phyloP scores from a whole-genome alignment of 306 rosid genomes.

The Castanea crenata region DNA sequence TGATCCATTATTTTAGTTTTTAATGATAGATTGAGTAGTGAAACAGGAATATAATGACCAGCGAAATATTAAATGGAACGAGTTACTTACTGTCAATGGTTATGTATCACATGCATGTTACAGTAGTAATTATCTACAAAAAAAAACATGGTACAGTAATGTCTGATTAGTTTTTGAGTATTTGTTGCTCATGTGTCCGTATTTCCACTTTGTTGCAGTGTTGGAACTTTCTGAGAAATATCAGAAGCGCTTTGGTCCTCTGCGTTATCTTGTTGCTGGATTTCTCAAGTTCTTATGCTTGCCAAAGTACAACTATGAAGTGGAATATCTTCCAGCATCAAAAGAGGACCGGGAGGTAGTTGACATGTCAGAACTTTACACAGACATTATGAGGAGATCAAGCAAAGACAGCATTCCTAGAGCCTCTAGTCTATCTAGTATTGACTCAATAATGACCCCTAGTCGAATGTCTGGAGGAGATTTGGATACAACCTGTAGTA shows the following conservation, averaged over 20 bases:
- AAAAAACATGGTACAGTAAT: not conserved
- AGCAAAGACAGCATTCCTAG: conserved; percentile 88
- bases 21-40: not conserved
- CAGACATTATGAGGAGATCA: conserved; percentile 84
- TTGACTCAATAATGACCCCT: conserved; percentile 97
- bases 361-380: conserved; percentile 83
- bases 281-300: conserved; percentile 90
- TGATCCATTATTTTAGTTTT: not conserved
- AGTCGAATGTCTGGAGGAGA: conserved; percentile 92
- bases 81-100: not conserved
- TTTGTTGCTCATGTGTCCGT: conserved; percentile 7
- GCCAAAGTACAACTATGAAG: conserved; percentile 88
- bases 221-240: conserved; percentile 94
- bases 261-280: conserved; percentile 97
- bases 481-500: conserved; percentile 62
- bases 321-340: conserved; percentile 87
- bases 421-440: conserved; percentile 99
- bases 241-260: conserved; percentile 95
- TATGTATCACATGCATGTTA: not conserved
- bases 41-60: not conserved
- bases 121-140: not conserved
- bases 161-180: not conserved
- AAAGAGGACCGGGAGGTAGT: conserved; percentile 73
- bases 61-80: not conserved
- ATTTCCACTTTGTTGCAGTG: conserved; percentile 52